Evolutionary conservation across 225 moss, liverwort and hornwort species (phyloP), one percentile per base, ranked within the genome.

Genomic region (Anthoceros angustus): DNA sequence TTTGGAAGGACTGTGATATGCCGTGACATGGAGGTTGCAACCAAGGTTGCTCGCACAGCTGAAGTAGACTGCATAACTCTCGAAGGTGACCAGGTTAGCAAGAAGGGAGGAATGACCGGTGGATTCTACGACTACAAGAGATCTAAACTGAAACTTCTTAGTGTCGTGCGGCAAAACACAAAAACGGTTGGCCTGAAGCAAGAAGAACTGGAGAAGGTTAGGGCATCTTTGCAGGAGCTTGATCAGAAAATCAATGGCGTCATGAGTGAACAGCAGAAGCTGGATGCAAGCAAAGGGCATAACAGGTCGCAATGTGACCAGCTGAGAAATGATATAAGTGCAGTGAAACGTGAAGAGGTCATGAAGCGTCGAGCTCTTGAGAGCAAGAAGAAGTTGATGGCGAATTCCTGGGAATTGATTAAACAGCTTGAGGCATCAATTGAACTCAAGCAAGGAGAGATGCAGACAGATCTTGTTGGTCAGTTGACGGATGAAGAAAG

Each of bases 41-140:
- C 86, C 73, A 78, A 76, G 67, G 86, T 88, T 78, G 86, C 92
- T 15, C 80, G 79, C 46, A 80, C 79, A 48, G 67, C 88, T 72
- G 92, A 92, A 64, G 92, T 92, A 67, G 92, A 92, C 63, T 92
- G 92, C 67, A 92, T 92, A 40, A 92, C 92, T 25, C 77, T 92
- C 65, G 92, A 92, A 87, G 92, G 92, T 71, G 92, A 92, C 71
- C 92, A 92, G 72, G 92, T 92, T 41, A 86, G 83, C 77, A 92
- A 88, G 77, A 92, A 92, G 79, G 92, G 92, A 75, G 92, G 88
- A 63, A 88, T 92, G 88, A 92, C 92, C 40, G 92, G 92, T 71
- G 92, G 92, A 21, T 92, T 86, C 75, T 92, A 92, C 46, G 92
- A 92, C 74, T 88, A 84, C 70, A 84, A 86, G 70, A 80, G 88